Conservation (phyloP, 2,329 filamentous ascomycete species). For the Penicillium sclerotigenum region DNA sequence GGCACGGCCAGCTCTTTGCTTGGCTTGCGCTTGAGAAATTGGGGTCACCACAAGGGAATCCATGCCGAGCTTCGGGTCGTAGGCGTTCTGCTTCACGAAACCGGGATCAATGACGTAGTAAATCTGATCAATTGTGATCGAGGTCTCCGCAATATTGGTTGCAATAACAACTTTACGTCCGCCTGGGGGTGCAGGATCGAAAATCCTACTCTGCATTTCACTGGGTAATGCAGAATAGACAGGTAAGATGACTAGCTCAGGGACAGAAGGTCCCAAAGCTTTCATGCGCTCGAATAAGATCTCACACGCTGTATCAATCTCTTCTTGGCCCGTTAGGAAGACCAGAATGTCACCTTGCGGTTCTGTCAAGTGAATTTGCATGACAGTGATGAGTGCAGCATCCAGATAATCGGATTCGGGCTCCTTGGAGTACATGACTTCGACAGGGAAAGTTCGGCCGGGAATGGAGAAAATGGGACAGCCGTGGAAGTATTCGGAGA, state of each 20-base stretch:
- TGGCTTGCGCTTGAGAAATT: conserved; percentile 94
- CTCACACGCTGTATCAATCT: conserved; percentile 93
- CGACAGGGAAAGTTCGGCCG: conserved; percentile 90
- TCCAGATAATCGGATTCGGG: conserved; percentile 96
- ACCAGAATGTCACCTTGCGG: conserved; percentile 91
- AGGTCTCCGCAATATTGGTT: conserved; percentile 97
- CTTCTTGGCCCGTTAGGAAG: conserved; percentile 95
- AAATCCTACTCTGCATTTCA: conserved; percentile 91
- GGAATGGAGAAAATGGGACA: conserved; percentile 97
- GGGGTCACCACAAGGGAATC: conserved; percentile 93
- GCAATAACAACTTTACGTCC: conserved; percentile 93
- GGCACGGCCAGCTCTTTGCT: conserved; percentile 87
- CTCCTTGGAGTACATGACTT: conserved; percentile 91
- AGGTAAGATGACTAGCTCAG: conserved; percentile 86
- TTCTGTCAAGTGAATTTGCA: conserved; percentile 96
- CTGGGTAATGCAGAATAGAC: conserved; percentile 94
- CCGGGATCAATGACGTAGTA: conserved; percentile 97
- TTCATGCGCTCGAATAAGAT: conserved; percentile 96
- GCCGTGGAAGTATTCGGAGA: conserved; percentile 91
- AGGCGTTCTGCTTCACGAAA: conserved; percentile 96
- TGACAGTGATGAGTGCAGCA: conserved; percentile 88
- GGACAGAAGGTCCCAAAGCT: conserved; percentile 81
- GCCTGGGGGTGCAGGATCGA: conserved; percentile 84
- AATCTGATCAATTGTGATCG: conserved; percentile 95
- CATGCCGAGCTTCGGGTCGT: conserved; percentile 97